Conservation (phyloP, 768 basidiomycete genomes). For the Dacryopinax primogenitus region DNA sequence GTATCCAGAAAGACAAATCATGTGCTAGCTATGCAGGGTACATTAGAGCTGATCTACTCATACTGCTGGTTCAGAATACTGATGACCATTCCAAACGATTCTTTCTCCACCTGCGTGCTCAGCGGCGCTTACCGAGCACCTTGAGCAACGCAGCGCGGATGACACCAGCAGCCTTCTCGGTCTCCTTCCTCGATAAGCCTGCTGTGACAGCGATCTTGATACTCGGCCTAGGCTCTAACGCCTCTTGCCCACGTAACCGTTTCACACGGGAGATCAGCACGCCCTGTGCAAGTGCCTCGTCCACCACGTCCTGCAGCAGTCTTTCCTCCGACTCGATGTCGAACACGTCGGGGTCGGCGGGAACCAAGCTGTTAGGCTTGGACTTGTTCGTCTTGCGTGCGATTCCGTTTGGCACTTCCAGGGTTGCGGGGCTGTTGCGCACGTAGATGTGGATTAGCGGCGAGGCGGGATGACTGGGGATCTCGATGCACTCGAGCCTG, state of each 20-base stretch:
- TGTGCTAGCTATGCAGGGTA: slow-evolving; percentile 1
- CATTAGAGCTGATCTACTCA: neutral
- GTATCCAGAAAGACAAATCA: neutral
- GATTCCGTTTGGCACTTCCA: slow-evolving; percentile 21
- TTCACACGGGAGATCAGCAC: slow-evolving; percentile 79
- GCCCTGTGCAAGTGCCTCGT: slow-evolving; percentile 67
- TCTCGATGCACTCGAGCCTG: slow-evolving; percentile 61
- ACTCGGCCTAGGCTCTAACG: slow-evolving; percentile 65
- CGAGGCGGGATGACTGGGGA: slow-evolving; percentile 75
- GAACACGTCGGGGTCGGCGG: slow-evolving; percentile 37
- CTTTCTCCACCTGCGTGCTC: neutral
- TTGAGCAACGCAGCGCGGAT: slow-evolving; percentile 65
- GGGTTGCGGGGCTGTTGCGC: slow-evolving; percentile 26
- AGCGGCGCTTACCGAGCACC: slow-evolving; percentile 38
- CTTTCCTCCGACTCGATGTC: slow-evolving; percentile 61
- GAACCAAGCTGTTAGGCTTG: slow-evolving; percentile 23
- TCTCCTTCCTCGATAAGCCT: slow-evolving; percentile 76
- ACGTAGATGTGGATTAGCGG: slow-evolving; percentile 79
- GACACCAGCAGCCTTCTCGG: slow-evolving; percentile 70
- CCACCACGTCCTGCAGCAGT: slow-evolving; percentile 82
- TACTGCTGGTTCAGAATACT: neutral
- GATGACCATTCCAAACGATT: neutral
- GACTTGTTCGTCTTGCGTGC: slow-evolving; percentile 39
- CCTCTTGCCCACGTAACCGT: slow-evolving; percentile 71
- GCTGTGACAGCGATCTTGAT: slow-evolving; percentile 71